These are phyloP conservation scores for Cylindrotheca closterium DNA, from an alignment of 108 stramenopile genomes.

Conservation along the genomic window DNA sequence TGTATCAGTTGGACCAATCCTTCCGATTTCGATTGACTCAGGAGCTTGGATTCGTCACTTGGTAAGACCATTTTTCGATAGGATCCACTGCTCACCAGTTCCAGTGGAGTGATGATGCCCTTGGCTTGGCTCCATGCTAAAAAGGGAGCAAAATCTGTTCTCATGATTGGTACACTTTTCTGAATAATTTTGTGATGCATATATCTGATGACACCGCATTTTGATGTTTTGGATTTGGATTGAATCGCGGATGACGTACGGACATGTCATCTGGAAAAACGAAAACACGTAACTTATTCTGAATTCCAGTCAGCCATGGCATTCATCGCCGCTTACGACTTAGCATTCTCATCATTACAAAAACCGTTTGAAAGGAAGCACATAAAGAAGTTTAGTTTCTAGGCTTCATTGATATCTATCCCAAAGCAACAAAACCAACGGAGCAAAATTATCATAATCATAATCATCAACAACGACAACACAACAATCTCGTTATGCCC, in stretches of 20 bases:
- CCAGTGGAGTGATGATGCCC: constrained; percentile 57
- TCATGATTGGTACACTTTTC: constrained; percentile 8
- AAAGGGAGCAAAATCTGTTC: constrained; percentile 34
- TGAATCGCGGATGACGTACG: not conserved
- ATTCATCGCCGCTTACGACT: no score
- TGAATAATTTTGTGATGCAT: not conserved
- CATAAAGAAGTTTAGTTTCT: not conserved
- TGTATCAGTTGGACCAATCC: constrained; percentile 31
- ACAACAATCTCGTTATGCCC: constrained; percentile 6
- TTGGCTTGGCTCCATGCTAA: constrained; percentile 60
- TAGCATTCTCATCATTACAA: no score
- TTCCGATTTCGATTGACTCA: constrained; percentile 14
- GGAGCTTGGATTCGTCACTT: constrained; percentile 14
- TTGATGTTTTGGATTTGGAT: not conserved
- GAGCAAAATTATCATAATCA: not conserved
- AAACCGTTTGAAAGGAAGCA: no score
- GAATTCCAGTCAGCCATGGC: not conserved
- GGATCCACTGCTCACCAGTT: constrained; percentile 35
- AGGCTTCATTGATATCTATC: not conserved
- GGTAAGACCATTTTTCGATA: constrained; percentile 44
- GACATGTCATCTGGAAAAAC: not conserved
- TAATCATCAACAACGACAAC: not conserved
- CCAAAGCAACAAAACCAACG: not conserved
- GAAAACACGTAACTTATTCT: not conserved
- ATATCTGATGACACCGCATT: not conserved